A percentile compares a stretch with the other conserved stretches of the same genome.
These are phyloP conservation scores for Juncus inflexus DNA, from an alignment of 176 grass and related monocot species.

Conservation along the genomic window DNA sequence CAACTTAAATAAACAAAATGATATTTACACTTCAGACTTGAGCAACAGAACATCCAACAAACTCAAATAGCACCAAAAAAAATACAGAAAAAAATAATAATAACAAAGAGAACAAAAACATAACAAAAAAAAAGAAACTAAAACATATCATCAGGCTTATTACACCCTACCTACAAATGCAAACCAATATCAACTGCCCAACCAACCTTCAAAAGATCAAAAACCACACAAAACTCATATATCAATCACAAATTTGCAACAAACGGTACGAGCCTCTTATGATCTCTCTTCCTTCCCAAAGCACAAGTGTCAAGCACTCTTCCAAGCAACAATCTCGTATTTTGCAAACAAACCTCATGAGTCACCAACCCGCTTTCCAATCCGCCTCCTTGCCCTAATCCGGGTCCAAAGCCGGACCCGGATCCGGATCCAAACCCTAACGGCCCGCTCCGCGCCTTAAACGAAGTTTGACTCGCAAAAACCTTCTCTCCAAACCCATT, in stretches of 20 bases:
- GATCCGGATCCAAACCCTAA: conserved; percentile 60
- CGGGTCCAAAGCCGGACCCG: conserved; percentile 60
- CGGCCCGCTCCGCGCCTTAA: conserved; percentile 78
- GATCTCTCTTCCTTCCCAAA: conserved; percentile 85
- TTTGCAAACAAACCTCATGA: conserved; percentile 69
- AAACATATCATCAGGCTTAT: too few species aligned
- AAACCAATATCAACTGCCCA: too few species aligned
- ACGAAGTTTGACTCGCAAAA: conserved; percentile 67
- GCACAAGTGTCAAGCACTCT: conserved; percentile 90
- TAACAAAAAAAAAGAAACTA: too few species aligned
- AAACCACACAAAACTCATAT: conserved; percentile 8
- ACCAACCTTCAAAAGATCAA: background rate
- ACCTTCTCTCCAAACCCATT: conserved; percentile 64
- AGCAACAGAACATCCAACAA: too few species aligned
- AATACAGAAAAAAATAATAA: too few species aligned
- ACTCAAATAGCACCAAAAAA: too few species aligned
- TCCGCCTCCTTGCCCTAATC: conserved; percentile 39
- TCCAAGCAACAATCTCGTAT: conserved; percentile 71
- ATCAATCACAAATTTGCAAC: conserved; percentile 48
- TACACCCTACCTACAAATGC: too few species aligned
- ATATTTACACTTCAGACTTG: too few species aligned
- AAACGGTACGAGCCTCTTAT: conserved; percentile 87
- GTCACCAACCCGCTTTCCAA: conserved; percentile 29
- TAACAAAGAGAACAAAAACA: too few species aligned
- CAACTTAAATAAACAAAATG: too few species aligned